These are phyloP conservation scores for Monilinia vaccinii-corymbosi DNA, from an alignment of 2,329 filamentous ascomycete genomes.

Conservation along the genomic window DNA sequence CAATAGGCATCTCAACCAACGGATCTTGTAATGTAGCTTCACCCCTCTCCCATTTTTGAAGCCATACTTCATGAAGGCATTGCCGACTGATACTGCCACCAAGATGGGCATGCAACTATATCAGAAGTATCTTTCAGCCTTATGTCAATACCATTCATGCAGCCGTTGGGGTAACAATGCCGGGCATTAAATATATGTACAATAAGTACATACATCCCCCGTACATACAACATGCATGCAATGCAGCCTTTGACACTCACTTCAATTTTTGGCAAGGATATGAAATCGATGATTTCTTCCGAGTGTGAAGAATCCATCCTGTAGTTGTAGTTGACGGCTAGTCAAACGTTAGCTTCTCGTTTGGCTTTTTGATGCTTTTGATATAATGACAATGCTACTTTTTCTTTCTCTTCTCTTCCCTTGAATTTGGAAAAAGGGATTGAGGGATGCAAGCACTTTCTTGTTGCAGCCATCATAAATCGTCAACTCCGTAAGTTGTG, in stretches of 20 bases:
- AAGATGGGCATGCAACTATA: slow-evolving; percentile 69
- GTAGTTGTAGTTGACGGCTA: too few relatives aligned
- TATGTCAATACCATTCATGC: slow-evolving; percentile 11
- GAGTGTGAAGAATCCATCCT: neutral
- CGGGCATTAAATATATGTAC: neutral
- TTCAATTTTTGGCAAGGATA: slow-evolving; percentile 47
- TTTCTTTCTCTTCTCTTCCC: neutral
- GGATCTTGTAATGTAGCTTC: slow-evolving; percentile 56
- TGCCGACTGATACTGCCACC: slow-evolving; percentile 67
- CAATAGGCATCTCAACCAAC: slow-evolving; percentile 55
- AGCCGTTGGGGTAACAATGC: neutral
- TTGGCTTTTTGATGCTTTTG: neutral
- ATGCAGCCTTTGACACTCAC: slow-evolving; percentile 30
- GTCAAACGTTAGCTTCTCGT: too few relatives aligned
- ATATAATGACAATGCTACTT: too few relatives aligned
- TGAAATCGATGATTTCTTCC: slow-evolving; percentile 29
- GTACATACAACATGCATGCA: slow-evolving; percentile 12
- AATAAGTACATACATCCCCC: too few relatives aligned
- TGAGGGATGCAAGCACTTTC: neutral
- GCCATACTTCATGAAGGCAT: slow-evolving; percentile 68
- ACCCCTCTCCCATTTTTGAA: slow-evolving; percentile 42
- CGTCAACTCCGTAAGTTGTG: neutral
- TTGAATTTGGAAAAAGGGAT: neutral
- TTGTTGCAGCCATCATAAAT: too few relatives aligned
- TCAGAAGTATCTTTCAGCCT: slow-evolving; percentile 13